Evolutionary conservation across 148 eudicot species (phyloP).

Genomic region (Camellia sinensis): DNA sequence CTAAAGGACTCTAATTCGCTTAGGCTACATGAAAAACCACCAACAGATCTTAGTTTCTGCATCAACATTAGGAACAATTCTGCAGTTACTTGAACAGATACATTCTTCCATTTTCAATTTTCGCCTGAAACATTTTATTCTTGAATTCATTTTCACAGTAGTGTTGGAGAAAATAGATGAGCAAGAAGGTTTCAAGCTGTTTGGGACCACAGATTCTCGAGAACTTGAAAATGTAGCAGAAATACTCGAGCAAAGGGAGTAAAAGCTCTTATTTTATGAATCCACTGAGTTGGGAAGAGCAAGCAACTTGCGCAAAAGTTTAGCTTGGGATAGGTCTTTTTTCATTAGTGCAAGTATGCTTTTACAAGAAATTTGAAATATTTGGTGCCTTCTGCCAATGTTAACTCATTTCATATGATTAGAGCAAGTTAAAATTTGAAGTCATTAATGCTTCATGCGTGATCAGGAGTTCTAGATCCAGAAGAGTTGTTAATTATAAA

Average conservation of each 20-base stretch:
- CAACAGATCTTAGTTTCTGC: background rate
- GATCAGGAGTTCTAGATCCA: constrained; percentile 55
- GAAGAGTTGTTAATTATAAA: constrained; percentile 55
- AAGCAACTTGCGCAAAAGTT: constrained; percentile 43
- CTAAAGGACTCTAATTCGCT: background rate
- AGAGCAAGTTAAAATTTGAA: background rate
- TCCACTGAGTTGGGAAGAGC: constrained; percentile 18
- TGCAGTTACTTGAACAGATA: background rate
- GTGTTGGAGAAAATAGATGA: constrained; percentile 36
- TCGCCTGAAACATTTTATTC: background rate
- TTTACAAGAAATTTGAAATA: background rate
- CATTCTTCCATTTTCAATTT: background rate
- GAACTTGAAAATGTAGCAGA: constrained; percentile 10
- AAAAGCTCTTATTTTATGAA: background rate
- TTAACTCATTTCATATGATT: background rate
- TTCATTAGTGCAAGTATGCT: constrained; percentile 54
- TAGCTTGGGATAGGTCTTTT: constrained; percentile 70
- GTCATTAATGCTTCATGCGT: background rate
- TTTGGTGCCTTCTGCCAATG: background rate
- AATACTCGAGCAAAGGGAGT: constrained; percentile 12
- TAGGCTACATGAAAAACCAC: background rate
- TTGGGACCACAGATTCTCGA: background rate
- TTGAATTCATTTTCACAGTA: constrained; percentile 21
- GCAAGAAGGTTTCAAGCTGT: constrained; percentile 11
- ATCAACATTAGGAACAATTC: background rate